A percentile compares a stretch with the other conserved stretches of the same genome.
These are phyloP conservation scores for Ochetophila trinervis DNA, from an alignment of 306 rosid genomes.

Conservation along the genomic window DNA sequence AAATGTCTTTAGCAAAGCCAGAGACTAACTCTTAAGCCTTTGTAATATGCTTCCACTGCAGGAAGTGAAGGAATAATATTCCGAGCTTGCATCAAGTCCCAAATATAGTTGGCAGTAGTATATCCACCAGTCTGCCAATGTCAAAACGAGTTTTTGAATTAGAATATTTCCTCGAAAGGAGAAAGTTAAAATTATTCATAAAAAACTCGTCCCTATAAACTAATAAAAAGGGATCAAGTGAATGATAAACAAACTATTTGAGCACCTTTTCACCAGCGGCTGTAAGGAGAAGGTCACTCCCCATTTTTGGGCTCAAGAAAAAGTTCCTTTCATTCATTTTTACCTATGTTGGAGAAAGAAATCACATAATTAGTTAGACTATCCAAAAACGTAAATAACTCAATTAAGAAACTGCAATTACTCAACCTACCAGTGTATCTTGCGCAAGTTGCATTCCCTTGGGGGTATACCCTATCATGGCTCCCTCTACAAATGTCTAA, in stretches of 20 bases:
- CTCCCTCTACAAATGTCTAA: conserved; percentile 84
- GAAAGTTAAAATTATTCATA: neutral
- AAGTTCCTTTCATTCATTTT: conserved; percentile 55
- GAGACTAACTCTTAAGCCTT: conserved; percentile 78
- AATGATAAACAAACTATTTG: neutral
- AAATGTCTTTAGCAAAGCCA: conserved; percentile 7
- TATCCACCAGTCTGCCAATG: conserved; percentile 79
- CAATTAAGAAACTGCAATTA: conserved; percentile 18
- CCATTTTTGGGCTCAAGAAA: conserved; percentile 43
- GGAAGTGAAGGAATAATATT: conserved; percentile 34
- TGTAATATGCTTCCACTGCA: conserved; percentile 76
- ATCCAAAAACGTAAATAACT: neutral
- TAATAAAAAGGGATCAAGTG: neutral
- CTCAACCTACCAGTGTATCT: conserved; percentile 59
- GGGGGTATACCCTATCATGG: conserved; percentile 85
- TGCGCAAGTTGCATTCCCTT: conserved; percentile 90
- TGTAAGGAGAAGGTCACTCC: conserved; percentile 62
- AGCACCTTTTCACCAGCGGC: conserved; percentile 93
- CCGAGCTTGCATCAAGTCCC: conserved; percentile 88
- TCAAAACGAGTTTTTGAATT: conserved; percentile 5
- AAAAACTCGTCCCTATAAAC: neutral
- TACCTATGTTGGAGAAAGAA: conserved; percentile 41
- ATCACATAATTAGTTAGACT: conserved; percentile 2
- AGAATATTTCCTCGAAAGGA: conserved; percentile 8
- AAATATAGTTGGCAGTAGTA: conserved; percentile 75